Evolutionary conservation across 208 protist species (phyloP), one percentile per base, ranked within the genome.

Genomic region (Leishmania tarentolae): DNA sequence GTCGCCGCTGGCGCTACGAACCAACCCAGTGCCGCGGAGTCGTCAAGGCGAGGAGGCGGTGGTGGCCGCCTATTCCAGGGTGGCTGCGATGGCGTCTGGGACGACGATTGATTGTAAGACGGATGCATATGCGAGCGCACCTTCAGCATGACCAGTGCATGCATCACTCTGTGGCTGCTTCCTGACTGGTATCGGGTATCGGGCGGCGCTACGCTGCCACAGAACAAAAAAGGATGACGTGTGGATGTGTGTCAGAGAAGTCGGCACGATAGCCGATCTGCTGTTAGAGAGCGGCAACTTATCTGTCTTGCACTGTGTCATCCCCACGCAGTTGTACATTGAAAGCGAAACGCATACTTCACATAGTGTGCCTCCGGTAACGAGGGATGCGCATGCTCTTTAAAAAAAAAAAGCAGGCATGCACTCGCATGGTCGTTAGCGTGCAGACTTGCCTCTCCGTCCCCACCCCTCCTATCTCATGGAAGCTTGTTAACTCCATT

Each of bases 1-100:
- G 72, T 76, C 46, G 50, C 72, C 52, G 35, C 50, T 76, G 47
- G 59, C 37, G 28, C 63, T 3, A 44, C 76, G 24, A 77, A 21
- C 15, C 74, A 56, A n/a, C 31, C 56, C 74, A 46, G 56, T 35
- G 21, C 24, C 24, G 42, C 44, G 24, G 40, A 24, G 28, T 28
- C 69, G 44, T 44, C 9, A 53, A 73, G 35, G 69, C 69, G 24
- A 52, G 28, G 74, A 13, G 59, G 61, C 24, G 82, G 82, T 76
- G 82, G 82, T 47, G 88, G 88, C 6, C 79, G 75, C 21, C 75
- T 93, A 4, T 91, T 93, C 61, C 86, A 82, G 52, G 76, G 82
- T 69, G 81, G 81, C 63, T 81, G 84, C 7, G 88, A 90, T 76
- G 88, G 90, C 74, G 88, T 90, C 44, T 93, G 90, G 88, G 87